Base-by-base conservation (phyloP, 495 filamentous ascomycete species). In the Amniculicola lignicola region DNA sequence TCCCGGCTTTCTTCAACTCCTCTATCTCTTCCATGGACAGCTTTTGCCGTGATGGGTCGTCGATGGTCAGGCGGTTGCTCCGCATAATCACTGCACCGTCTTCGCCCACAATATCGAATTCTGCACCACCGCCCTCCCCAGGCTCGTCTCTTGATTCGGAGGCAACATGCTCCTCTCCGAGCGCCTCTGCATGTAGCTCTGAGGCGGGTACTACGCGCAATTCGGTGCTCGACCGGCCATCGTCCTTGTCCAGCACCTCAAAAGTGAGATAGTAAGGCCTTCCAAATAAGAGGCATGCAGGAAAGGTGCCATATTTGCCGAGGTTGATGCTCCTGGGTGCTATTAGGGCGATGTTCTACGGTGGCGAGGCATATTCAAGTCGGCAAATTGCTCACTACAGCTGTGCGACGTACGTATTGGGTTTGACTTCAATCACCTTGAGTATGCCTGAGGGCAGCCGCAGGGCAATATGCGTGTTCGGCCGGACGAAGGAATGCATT, bases 231-330 rank as follows among this genome's bases (percentile, higher is more conserved):
- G 61, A 66, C 53, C 81, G 75, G 41, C 77, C 79, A 19, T 81
- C 75, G 0, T 70, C 67, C 54, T 79, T 78, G 61, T 95, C 89
- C 42, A 85, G 78, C 9, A 98, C 74, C 67, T 98, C 93, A 67
- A 85, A 98, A 5, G 90, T 96, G 40, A 93, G 75, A 72, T 96
- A 79, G 70, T 88, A 96, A 0, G 93, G 93, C 14, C 93, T 83
- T 10, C 87, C 87, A 31, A 98, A 77, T 28, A 98, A 80, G 15
- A 88, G 79, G 64, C 96, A 96, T 4, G 87, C 79, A 18, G 87
- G 83, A 63, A 97, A 96, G 2, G 78, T 78, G 46, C 94, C 93
- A 66, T 88, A 95, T 81, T 95, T 96, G 27, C 89, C 90, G 24
- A 96, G 74, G 11, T 83, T 87, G 42, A 95, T 85, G 22, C 79